Base-by-base conservation (phyloP, 805 yeast genomes). In the Starmerella ratchasimensis region DNA sequence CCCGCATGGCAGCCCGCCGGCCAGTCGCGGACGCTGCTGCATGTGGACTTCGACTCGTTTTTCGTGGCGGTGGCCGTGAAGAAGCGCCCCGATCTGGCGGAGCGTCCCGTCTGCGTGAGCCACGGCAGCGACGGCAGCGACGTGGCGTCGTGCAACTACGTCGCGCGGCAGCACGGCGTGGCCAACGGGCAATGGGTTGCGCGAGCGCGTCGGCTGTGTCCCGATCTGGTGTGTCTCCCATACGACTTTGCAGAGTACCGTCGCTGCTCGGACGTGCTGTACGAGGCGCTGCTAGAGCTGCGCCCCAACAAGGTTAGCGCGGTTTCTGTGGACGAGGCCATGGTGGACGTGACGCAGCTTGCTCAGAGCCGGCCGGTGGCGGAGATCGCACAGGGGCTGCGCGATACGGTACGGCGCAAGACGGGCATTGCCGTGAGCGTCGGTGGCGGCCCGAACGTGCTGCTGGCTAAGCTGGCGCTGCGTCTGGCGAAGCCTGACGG, bases 21-120 rank as follows among this genome's bases (percentile, higher is more conserved):
- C 25, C n/a, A 13, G 9, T 41, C 32, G 2, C 42, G 29, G 16
- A 22, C 68, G 1, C 69, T 86, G 8, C 54, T 86, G 38, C 96
- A 88, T 55, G 67, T 88, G 24, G 98, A 88, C 55, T 88, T 84
- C 56, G 98, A 88, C 56, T 83, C 94, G 46, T 88, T 90, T 51
- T 88, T 88, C 59, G 96, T 86, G 2, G 69, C 93, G 0, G 95
- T 79, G 0, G 80, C 95, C 0, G 69, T 81, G 3, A 58, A 74
- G 38, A 63, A 59, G 13, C 61, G 64, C 29, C 76, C 79, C 0
- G 64, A 72, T 2, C 52, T 76, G 14, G 71, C 71, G 41, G 66
- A 71, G 48, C 57, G 77, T 67, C 62, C 77, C 53, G 57, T 88
- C 58, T 61, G 94, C 63, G 63, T 74, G 1, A 67, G 76, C 31